A percentile compares a stretch with the other conserved stretches of the same genome.
Conservation (phyloP, 345 rosid species). For the Gossypium turneri region DNA sequence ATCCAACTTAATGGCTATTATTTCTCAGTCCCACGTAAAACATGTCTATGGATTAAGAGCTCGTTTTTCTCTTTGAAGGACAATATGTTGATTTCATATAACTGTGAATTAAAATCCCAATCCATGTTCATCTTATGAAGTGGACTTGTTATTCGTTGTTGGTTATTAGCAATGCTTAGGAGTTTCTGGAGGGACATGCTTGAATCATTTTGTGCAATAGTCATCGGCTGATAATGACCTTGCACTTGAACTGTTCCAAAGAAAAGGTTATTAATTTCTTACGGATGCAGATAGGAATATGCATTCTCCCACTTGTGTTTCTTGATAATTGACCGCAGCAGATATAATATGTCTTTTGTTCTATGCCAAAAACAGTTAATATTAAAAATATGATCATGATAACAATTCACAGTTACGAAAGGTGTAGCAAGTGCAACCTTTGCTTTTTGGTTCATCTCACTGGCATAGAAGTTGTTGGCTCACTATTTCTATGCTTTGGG, state of each 20-base stretch:
- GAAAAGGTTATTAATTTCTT: neutral
- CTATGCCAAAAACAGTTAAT: neutral
- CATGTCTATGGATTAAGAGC: neutral
- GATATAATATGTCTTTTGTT: neutral
- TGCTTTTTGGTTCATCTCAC: neutral
- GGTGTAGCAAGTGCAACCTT: neutral
- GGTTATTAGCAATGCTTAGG: neutral
- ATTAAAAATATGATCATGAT: neutral
- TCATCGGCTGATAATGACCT: neutral
- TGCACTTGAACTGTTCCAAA: neutral
- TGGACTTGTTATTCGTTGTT: neutral
- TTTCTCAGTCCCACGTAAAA: neutral
- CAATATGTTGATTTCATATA: neutral
- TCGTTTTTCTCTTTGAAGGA: neutral
- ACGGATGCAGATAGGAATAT: neutral
- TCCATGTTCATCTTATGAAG: neutral
- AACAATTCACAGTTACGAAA: neutral
- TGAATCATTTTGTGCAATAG: constrained; percentile 1
- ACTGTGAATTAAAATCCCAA: neutral
- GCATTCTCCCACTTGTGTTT: neutral
- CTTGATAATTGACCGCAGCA: neutral
- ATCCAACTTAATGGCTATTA: neutral
- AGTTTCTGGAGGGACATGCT: neutral
- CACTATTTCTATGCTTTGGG: neutral
- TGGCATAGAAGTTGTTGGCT: neutral